These are phyloP conservation scores for Rhodamnia argentea DNA, from an alignment of 345 rosid species.

Conservation along the genomic window DNA sequence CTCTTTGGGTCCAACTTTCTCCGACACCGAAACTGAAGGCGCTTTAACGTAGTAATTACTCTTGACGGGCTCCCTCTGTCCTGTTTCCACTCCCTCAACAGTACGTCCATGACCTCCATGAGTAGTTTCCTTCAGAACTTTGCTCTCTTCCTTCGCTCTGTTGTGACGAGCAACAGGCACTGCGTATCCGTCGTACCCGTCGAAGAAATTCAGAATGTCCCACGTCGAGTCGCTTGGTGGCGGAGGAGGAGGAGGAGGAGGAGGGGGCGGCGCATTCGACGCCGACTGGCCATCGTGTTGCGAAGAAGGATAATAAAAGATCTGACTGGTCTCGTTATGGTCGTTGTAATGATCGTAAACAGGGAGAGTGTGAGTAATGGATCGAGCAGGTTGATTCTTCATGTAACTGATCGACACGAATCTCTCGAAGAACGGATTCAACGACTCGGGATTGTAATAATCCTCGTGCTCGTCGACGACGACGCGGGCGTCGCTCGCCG, in stretches of 20 bases:
- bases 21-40: neutral
- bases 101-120: neutral
- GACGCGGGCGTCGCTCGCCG: neutral
- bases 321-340: neutral
- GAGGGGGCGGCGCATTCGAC: constrained; percentile 15
- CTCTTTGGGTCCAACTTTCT: neutral
- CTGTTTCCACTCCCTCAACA: neutral
- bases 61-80: neutral
- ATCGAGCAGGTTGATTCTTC: neutral
- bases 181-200: constrained; percentile 29
- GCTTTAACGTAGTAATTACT: neutral
- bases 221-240: constrained; percentile 32
- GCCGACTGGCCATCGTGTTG: neutral
- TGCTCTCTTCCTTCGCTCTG: neutral
- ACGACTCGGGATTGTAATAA: constrained; percentile 7
- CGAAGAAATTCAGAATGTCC: constrained; percentile 66
- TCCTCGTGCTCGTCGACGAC: constrained; percentile 1
- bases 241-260: constrained; percentile 42
- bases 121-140: neutral
- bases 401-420: neutral
- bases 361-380: neutral
- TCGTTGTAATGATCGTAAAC: constrained; percentile 5
- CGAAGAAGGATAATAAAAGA: neutral
- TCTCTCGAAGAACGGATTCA: neutral
- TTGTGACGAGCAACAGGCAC: neutral